Conservation (phyloP, 176 grass and related monocot genomes). For the Panicum miliaceum region DNA sequence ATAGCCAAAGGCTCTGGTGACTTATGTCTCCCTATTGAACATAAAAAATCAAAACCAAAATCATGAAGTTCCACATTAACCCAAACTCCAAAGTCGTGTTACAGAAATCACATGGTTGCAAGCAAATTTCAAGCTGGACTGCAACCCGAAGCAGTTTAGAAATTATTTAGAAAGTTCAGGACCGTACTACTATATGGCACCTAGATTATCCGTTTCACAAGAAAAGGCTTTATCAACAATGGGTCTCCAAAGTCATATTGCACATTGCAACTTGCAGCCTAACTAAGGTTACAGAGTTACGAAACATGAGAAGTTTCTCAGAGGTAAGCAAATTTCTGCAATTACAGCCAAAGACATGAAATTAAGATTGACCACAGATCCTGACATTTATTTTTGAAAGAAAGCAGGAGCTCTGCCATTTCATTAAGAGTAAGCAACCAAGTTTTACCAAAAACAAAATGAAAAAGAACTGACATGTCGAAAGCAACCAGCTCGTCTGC, state of each 20-base stretch:
- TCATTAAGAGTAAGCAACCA: no score
- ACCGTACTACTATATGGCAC: not conserved
- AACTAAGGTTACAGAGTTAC: not conserved
- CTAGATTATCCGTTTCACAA: not conserved
- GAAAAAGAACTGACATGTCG: no score
- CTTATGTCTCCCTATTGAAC: not conserved
- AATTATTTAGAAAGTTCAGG: not conserved
- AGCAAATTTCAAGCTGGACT: not conserved
- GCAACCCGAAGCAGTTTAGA: not conserved
- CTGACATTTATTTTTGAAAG: not conserved
- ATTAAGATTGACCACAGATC: not conserved
- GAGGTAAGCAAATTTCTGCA: slow-evolving; percentile 10
- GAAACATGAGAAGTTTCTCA: not conserved
- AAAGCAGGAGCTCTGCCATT: no score
- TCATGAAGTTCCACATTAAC: not conserved
- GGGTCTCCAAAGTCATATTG: not conserved
- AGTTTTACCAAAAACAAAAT: no score
- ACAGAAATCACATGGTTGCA: not conserved
- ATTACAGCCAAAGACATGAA: not conserved
- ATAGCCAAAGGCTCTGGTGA: not conserved
- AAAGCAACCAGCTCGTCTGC: not conserved
- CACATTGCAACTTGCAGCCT: not conserved
- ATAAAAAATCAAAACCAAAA: not conserved
- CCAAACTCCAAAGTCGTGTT: not conserved
- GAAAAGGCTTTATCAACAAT: not conserved